phyloP scores from a whole-genome alignment of 306 rosid genomes.

The Herpetospermum pedunculosum region DNA sequence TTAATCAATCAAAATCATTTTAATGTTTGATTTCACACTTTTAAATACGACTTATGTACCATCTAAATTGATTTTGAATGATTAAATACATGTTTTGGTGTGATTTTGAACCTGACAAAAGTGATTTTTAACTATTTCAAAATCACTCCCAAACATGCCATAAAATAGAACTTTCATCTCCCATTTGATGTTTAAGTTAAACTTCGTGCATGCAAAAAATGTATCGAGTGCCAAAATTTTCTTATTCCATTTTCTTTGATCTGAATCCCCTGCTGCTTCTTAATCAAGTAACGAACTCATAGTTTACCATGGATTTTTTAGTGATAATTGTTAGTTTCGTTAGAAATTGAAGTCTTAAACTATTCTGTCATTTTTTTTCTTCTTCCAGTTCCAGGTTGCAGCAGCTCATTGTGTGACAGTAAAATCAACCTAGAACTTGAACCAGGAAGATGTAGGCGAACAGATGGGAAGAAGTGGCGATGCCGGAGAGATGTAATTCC shows the following conservation, averaged over 20 bases:
- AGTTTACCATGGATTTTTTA: background rate
- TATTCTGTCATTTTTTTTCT: constrained; percentile 1
- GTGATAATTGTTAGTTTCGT: background rate
- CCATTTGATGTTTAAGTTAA: background rate
- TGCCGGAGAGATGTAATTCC: constrained; percentile 53
- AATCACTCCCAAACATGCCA: too few relatives aligned
- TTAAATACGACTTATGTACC: too few relatives aligned
- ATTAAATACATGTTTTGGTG: too few relatives aligned
- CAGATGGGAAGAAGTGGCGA: constrained; percentile 88
- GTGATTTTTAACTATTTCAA: too few relatives aligned
- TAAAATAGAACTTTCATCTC: background rate
- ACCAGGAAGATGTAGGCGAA: constrained; percentile 65
- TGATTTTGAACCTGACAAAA: too few relatives aligned
- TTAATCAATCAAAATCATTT: too few relatives aligned
- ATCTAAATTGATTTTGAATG: too few relatives aligned
- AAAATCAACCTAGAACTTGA: constrained; percentile 31
- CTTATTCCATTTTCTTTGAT: background rate
- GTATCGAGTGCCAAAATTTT: background rate
- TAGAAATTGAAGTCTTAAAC: background rate
- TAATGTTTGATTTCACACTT: too few relatives aligned
- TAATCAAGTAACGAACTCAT: background rate
- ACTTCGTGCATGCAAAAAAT: too few relatives aligned
- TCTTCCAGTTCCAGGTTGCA: constrained; percentile 36
- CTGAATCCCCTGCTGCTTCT: background rate
- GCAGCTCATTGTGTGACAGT: constrained; percentile 16